Percentiles rank a stretch among this genome's conserved stretches.
Evolutionary conservation across 2,329 filamentous ascomycete genomes (phyloP).

Genomic region (Magnaporthiopsis incrustans): DNA sequence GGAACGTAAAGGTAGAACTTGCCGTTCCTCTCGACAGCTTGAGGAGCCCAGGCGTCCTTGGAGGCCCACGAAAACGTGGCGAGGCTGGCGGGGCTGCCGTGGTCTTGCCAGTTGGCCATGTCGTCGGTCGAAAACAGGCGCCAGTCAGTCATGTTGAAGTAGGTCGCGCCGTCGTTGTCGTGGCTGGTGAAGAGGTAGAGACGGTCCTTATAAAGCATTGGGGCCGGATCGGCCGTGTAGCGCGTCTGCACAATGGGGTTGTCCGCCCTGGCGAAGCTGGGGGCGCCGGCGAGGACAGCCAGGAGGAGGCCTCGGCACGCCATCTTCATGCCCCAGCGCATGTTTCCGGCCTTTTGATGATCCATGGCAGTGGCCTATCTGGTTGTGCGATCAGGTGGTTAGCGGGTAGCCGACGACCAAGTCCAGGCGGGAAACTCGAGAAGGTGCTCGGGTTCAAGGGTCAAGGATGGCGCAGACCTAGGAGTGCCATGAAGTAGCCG

Average conservation of each 20-base stretch:
- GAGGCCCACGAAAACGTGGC: conserved; percentile 24
- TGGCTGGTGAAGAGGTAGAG: conserved; percentile 25
- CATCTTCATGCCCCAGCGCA: background rate
- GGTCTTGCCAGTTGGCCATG: conserved; percentile 27
- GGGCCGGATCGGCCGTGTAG: conserved; percentile 19
- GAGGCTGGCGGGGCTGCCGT: conserved; percentile 18
- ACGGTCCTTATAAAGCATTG: conserved; percentile 19
- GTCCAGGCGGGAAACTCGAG: background rate
- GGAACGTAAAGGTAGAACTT: conserved; percentile 27
- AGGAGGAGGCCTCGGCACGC: background rate
- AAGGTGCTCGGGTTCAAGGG: background rate
- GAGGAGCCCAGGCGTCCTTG: conserved; percentile 26
- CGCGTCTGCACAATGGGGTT: conserved; percentile 12
- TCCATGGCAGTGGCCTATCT: background rate
- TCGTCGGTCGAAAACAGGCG: conserved; percentile 24
- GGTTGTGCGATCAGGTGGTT: background rate
- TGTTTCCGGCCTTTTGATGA: background rate
- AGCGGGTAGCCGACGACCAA: background rate
- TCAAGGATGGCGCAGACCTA: too few relatives aligned
- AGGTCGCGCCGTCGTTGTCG: conserved; percentile 20
- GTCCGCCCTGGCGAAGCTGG: conserved; percentile 6
- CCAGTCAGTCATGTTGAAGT: conserved; percentile 24
- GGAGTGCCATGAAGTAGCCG: too few relatives aligned
- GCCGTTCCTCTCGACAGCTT: conserved; percentile 22
- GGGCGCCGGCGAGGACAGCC: background rate